Evolutionary conservation across 257 asterid genomes (phyloP).

Genomic region (Solanum tacnaense): DNA sequence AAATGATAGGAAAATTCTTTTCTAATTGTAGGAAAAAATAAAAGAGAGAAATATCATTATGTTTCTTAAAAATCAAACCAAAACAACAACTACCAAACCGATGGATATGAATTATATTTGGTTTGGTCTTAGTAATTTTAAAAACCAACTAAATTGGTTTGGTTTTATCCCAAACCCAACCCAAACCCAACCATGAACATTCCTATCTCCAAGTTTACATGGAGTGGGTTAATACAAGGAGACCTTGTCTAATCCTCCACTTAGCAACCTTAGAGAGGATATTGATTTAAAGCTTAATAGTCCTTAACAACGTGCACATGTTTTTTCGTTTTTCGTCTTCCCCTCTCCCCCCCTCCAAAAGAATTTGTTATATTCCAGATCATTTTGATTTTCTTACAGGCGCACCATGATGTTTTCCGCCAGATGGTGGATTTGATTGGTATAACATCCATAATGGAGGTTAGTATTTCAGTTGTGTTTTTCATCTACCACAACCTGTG

Average conservation of each 20-base stretch:
- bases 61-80: background rate
- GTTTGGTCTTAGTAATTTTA: background rate
- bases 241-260: background rate
- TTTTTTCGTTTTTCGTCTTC: background rate
- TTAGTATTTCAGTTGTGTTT: constrained; percentile 10
- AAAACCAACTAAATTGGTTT: background rate
- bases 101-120: background rate
- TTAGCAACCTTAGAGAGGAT: background rate
- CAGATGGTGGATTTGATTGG: constrained; percentile 96
- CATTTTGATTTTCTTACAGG: constrained; percentile 31
- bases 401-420: constrained; percentile 73
- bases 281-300: background rate
- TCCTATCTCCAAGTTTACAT: background rate
- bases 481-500: background rate
- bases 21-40: background rate
- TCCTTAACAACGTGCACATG: background rate
- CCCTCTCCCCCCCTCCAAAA: background rate
- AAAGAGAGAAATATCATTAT: background rate
- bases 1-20: background rate
- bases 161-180: background rate
- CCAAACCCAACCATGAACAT: background rate
- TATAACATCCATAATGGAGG: constrained; percentile 98
- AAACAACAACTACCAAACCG: background rate
- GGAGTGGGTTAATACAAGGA: background rate
- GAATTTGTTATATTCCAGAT: background rate